Percentiles rank a stretch among this genome's conserved stretches.
phyloP scores from a whole-genome alignment of 306 rosid species.

The Corylus heterophylla region DNA sequence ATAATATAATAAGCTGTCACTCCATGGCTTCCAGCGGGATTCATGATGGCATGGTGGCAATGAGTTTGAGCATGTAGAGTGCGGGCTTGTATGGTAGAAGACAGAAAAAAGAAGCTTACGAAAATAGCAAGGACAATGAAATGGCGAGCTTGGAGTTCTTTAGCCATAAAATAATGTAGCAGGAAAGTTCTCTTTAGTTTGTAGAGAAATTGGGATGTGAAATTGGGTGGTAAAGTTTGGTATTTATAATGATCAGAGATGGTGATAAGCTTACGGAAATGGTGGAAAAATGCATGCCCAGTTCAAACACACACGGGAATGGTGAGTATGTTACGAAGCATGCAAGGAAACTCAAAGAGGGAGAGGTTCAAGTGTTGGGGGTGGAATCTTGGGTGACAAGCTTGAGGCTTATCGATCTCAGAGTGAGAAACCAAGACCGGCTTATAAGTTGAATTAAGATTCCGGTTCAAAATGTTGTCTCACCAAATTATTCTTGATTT shows the following conservation, averaged over 20 bases:
- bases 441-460: not conserved
- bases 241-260: not conserved
- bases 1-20: not conserved
- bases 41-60: not conserved
- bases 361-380: not conserved
- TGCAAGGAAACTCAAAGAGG: not conserved
- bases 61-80: slow-evolving; percentile 5
- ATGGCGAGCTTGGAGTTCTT: slow-evolving; percentile 3
- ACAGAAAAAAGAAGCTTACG: not conserved
- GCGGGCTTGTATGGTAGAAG: slow-evolving; percentile 20
- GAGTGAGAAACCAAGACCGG: not conserved
- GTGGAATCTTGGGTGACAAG: not conserved
- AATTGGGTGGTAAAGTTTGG: not conserved
- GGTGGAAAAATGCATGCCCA: not conserved
- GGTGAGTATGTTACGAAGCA: not conserved
- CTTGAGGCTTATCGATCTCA: not conserved
- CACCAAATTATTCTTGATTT: not conserved
- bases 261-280: not conserved
- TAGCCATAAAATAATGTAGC: not conserved
- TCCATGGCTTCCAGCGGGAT: slow-evolving; percentile 7
- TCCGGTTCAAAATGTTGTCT: not conserved
- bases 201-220: not conserved
- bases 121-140: slow-evolving; percentile 18
- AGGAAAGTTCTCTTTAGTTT: not conserved
- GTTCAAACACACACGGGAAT: not conserved